Percentiles rank a stretch among this genome's conserved stretches.
These are phyloP conservation scores for Wickerhamiella alocasiicola DNA, from an alignment of 805 yeast genomes.

Conservation along the genomic window DNA sequence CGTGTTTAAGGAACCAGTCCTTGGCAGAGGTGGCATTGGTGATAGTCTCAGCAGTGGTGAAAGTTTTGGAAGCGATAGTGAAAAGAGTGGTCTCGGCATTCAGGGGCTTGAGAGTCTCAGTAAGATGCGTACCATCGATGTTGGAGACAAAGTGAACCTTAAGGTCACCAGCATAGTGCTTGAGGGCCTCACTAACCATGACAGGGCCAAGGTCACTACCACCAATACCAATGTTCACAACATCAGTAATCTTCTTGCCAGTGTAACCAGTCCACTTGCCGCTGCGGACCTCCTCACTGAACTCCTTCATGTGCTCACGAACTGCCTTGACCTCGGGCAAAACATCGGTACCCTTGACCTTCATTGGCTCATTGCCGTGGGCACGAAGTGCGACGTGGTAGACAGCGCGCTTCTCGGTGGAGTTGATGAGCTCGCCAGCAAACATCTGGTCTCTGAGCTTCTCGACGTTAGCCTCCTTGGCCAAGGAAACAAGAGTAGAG, in stretches of 20 bases:
- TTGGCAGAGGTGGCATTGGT: constrained; percentile 95
- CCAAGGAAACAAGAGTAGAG: constrained; percentile 55
- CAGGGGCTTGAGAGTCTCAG: constrained; percentile 69
- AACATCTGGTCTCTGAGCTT: constrained; percentile 82
- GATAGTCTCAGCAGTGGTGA: constrained; percentile 96
- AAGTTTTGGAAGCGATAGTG: constrained; percentile 90
- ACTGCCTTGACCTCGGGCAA: constrained; percentile 86
- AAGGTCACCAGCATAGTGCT: constrained; percentile 65
- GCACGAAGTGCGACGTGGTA: constrained; percentile 95
- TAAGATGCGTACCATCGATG: constrained; percentile 96
- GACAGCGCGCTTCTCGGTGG: constrained; percentile 87
- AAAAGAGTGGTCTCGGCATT: constrained; percentile 81
- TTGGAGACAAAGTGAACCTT: constrained; percentile 89
- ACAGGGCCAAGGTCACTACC: constrained; percentile 99
- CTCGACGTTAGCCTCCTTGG: constrained; percentile 83
- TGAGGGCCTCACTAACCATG: constrained; percentile 97
- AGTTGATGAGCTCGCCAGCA: constrained; percentile 84
- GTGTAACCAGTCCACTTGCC: constrained; percentile 97
- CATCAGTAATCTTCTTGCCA: constrained; percentile 83
- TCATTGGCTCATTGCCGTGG: constrained; percentile 72
- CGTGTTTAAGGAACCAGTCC: constrained; percentile 74
- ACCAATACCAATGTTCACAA: constrained; percentile 97
- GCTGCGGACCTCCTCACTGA: constrained; percentile 77
- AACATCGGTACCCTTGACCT: constrained; percentile 80
- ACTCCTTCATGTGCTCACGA: constrained; percentile 91